Conservation (phyloP, 805 yeast genomes). For the Lipomyces sp. region DNA sequence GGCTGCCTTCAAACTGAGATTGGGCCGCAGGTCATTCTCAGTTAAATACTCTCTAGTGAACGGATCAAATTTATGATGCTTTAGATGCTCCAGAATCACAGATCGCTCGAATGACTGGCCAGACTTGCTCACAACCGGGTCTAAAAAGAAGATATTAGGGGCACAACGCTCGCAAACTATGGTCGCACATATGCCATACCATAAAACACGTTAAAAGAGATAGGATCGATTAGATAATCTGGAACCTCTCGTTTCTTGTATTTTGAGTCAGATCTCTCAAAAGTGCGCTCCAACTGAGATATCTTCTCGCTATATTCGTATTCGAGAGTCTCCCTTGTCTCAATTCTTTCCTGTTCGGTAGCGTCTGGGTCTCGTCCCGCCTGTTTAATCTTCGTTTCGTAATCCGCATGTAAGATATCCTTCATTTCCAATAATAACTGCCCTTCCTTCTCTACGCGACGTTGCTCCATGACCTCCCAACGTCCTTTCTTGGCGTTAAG, state of each 20-base stretch:
- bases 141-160: constrained; percentile 32
- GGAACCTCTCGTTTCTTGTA: constrained; percentile 44
- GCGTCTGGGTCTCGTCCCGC: constrained; percentile 22
- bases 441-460: constrained; percentile 35
- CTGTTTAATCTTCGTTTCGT: constrained; percentile 18
- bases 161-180: neutral
- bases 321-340: constrained; percentile 36
- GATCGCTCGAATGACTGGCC: constrained; percentile 53
- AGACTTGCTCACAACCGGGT: constrained; percentile 54
- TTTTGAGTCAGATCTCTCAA: constrained; percentile 38
- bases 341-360: constrained; percentile 35
- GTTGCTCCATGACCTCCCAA: constrained; percentile 41
- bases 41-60: constrained; percentile 48
- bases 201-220: constrained; percentile 49
- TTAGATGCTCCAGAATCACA: constrained; percentile 48
- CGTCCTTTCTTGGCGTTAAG: constrained; percentile 38
- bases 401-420: constrained; percentile 34
- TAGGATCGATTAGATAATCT: constrained; percentile 49
- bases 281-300: constrained; percentile 35
- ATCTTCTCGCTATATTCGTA: constrained; percentile 35
- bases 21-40: constrained; percentile 49
- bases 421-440: constrained; percentile 41
- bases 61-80: constrained; percentile 50
- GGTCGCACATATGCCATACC: constrained; percentile 18
- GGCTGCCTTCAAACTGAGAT: constrained; percentile 50